Percentiles rank a stretch among this genome's conserved stretches.
Evolutionary conservation across 371 early-diverging fungal species (phyloP).

Genomic region (Lichtheimia hyalospora): DNA sequence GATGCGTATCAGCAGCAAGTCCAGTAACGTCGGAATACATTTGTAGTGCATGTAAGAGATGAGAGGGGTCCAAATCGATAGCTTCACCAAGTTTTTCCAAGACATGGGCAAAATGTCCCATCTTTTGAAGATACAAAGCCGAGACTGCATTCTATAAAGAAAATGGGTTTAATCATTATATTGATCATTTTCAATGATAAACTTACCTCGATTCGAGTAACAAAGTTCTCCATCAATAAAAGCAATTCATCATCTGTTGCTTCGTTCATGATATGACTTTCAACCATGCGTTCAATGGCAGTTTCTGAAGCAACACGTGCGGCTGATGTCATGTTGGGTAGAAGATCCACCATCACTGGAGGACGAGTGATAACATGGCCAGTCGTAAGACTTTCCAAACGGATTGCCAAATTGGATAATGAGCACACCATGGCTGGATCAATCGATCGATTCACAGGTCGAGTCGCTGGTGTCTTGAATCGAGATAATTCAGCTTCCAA

Average conservation of each 20-base stretch:
- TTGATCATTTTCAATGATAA: neutral
- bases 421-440: conserved; percentile 37
- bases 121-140: conserved; percentile 55
- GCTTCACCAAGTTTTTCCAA: conserved; percentile 58
- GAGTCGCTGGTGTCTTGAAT: neutral
- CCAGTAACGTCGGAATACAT: conserved; percentile 55
- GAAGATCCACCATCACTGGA: neutral
- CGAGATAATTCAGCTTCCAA: neutral
- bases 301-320: too few species aligned
- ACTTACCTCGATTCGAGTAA: conserved; percentile 48
- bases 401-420: conserved; percentile 35
- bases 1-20: conserved; percentile 2
- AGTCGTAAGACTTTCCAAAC: conserved; percentile 43
- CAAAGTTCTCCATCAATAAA: conserved; percentile 46
- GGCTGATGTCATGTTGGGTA: too few species aligned
- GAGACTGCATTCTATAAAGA: conserved; percentile 55
- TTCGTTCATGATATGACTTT: conserved; percentile 23
- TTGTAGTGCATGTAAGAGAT: conserved; percentile 60
- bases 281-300: conserved; percentile 10
- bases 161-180: neutral
- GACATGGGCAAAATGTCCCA: conserved; percentile 54
- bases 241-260: conserved; percentile 51
- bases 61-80: conserved; percentile 53
- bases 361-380: neutral
- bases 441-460: conserved; percentile 17